Percentiles rank a stretch among this genome's conserved stretches.
Conservation (phyloP, 305 asterid species). For the Salvia sclarea region DNA sequence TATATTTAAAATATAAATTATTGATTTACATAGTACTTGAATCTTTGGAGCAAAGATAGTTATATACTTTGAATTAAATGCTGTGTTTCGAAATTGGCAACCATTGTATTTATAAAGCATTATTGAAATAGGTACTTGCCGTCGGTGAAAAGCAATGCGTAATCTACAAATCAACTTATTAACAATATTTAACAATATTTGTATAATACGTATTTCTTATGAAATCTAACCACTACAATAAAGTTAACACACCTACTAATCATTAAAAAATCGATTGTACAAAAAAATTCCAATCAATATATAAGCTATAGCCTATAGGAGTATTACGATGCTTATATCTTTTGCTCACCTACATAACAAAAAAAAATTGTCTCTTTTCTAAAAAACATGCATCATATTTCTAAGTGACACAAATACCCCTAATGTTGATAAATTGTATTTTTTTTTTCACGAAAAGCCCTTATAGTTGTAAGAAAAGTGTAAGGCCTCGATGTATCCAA, state of each 20-base stretch:
- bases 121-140: not conserved
- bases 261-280: not conserved
- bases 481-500: too few relatives aligned
- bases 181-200: not conserved
- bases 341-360: too few relatives aligned
- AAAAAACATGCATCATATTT: too few relatives aligned
- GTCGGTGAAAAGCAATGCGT: not conserved
- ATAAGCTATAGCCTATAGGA: too few relatives aligned
- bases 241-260: conserved; percentile 5
- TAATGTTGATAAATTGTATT: too few relatives aligned
- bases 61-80: not conserved
- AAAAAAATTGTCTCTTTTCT: too few relatives aligned
- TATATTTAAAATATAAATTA: not conserved
- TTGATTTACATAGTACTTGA: not conserved
- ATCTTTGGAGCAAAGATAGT: not conserved
- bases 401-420: too few relatives aligned
- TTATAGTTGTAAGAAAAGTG: too few relatives aligned
- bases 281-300: not conserved
- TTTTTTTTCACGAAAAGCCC: too few relatives aligned
- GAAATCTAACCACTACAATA: not conserved
- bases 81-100: not conserved
- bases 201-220: not conserved
- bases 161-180: not conserved
- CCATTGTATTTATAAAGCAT: not conserved
- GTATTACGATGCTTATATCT: too few relatives aligned